Conservation (phyloP, 2,329 filamentous ascomycete species). For the Phyllosticta citribraziliensis region DNA sequence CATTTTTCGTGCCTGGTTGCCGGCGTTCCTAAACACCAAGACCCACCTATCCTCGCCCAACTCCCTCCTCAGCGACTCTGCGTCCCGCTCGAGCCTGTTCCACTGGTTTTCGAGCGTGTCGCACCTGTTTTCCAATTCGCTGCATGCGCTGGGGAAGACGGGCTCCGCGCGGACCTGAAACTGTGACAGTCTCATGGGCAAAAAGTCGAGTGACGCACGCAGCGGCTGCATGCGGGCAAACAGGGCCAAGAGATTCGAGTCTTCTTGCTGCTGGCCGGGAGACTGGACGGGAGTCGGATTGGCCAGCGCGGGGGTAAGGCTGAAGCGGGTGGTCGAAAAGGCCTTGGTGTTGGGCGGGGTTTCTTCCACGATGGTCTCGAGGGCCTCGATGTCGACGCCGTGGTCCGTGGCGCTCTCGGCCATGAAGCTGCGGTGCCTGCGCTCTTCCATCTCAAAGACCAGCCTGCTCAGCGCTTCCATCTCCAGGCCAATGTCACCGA, state of each 20-base stretch:
- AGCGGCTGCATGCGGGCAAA: slow-evolving; percentile 95
- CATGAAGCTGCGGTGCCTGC: slow-evolving; percentile 69
- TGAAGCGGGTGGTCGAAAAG: slow-evolving; percentile 56
- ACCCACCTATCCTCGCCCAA: slow-evolving; percentile 95
- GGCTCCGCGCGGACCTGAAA: slow-evolving; percentile 70
- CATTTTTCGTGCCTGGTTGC: slow-evolving; percentile 89
- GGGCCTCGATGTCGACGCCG: slow-evolving; percentile 69
- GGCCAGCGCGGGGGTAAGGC: slow-evolving; percentile 51
- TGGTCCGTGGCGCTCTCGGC: slow-evolving; percentile 48
- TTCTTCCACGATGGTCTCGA: slow-evolving; percentile 90
- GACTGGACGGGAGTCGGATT: slow-evolving; percentile 46
- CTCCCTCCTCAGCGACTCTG: slow-evolving; percentile 79
- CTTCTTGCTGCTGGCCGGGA: slow-evolving; percentile 58
- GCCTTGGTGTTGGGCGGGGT: slow-evolving; percentile 50
- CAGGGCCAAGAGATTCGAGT: slow-evolving; percentile 76
- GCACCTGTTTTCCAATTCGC: slow-evolving; percentile 71
- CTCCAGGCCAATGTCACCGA: slow-evolving; percentile 88
- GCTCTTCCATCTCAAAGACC: slow-evolving; percentile 97
- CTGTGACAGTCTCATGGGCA: slow-evolving; percentile 85
- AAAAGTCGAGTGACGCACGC: slow-evolving; percentile 83
- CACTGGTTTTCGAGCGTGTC: slow-evolving; percentile 72
- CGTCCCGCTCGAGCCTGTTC: slow-evolving; percentile 80
- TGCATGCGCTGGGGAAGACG: slow-evolving; percentile 81
- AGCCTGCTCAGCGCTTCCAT: slow-evolving; percentile 68
- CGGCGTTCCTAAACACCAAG: slow-evolving; percentile 86